Evolutionary conservation across 1,139 yeast genomes (phyloP).

Genomic region (Pichia sp.): DNA sequence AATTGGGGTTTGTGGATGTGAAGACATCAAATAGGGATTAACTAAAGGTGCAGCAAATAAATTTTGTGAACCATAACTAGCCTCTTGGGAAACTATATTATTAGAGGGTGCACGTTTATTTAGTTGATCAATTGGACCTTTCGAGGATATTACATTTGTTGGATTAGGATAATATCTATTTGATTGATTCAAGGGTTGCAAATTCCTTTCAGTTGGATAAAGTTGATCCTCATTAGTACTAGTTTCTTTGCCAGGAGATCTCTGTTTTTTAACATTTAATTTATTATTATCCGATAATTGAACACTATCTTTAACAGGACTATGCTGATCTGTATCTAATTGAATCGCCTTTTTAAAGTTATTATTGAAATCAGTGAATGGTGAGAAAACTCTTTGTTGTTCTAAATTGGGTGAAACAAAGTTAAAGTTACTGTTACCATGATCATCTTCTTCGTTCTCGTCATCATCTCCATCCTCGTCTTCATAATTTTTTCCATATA

Average conservation of each 20-base stretch:
- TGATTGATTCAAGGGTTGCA: slow-evolving; percentile 1
- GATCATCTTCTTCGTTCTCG: slow-evolving; percentile 15
- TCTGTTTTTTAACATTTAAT: slow-evolving; percentile 18
- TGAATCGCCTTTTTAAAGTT: slow-evolving; percentile 35
- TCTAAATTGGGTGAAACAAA: slow-evolving; percentile 11
- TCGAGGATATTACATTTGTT: no score
- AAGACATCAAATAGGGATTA: slow-evolving; percentile 11
- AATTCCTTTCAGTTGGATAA: background rate
- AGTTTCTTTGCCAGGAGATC: slow-evolving; percentile 9
- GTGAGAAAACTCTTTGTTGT: slow-evolving; percentile 31
- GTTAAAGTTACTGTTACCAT: slow-evolving; percentile 10
- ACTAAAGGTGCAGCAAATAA: slow-evolving; percentile 8
- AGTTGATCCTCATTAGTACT: background rate
- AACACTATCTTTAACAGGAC: background rate
- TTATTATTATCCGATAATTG: background rate
- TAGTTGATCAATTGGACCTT: no score
- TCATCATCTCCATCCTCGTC: slow-evolving; percentile 13
- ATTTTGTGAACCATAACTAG: background rate
- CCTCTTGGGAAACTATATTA: slow-evolving; percentile 4
- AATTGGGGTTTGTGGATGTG: slow-evolving; percentile 14
- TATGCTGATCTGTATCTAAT: slow-evolving; percentile 10
- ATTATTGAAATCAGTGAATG: slow-evolving; percentile 47
- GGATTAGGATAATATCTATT: slow-evolving; percentile 2
- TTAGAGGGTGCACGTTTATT: slow-evolving; percentile 6
- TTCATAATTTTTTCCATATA: no score